These are phyloP conservation scores for Colletotrichum caudatum DNA, from an alignment of 2,329 filamentous ascomycete genomes.

Conservation along the genomic window DNA sequence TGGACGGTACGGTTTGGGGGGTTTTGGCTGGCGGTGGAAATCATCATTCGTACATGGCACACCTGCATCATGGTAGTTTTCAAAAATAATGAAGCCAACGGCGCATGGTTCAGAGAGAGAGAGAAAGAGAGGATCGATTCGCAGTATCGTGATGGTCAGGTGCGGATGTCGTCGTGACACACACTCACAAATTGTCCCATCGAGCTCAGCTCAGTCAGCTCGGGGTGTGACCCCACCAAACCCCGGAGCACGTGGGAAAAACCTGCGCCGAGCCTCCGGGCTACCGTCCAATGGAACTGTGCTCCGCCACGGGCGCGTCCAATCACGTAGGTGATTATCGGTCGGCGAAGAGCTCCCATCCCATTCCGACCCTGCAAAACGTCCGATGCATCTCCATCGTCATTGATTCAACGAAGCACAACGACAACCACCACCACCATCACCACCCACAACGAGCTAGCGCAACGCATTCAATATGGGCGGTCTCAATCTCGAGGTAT, in stretches of 20 bases:
- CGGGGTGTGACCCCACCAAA: conserved; percentile 25
- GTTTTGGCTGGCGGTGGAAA: conserved; percentile 16
- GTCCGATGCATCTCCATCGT: conserved; percentile 25
- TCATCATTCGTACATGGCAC: conserved; percentile 34
- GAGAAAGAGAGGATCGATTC: neutral
- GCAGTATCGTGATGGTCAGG: neutral
- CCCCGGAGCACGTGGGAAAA: conserved; percentile 37
- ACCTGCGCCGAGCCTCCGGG: conserved; percentile 32
- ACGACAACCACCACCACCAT: conserved; percentile 1
- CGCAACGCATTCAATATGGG: conserved; percentile 62
- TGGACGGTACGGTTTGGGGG: conserved; percentile 23
- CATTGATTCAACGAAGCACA: conserved; percentile 12
- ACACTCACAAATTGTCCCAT: neutral
- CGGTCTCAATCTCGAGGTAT: conserved; percentile 88
- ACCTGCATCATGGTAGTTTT: conserved; percentile 33
- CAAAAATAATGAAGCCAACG: conserved; percentile 19
- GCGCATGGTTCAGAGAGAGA: neutral
- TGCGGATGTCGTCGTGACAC: neutral
- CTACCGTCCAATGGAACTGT: conserved; percentile 2
- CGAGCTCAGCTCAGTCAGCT: conserved; percentile 33
- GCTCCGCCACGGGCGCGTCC: conserved; percentile 21
- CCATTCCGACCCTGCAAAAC: conserved; percentile 16
- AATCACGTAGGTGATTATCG: conserved; percentile 34
- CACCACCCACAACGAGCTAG: neutral
- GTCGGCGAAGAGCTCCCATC: conserved; percentile 22